These are phyloP conservation scores for Chenopodium album DNA, from an alignment of 148 eudicot species.

Conservation along the genomic window DNA sequence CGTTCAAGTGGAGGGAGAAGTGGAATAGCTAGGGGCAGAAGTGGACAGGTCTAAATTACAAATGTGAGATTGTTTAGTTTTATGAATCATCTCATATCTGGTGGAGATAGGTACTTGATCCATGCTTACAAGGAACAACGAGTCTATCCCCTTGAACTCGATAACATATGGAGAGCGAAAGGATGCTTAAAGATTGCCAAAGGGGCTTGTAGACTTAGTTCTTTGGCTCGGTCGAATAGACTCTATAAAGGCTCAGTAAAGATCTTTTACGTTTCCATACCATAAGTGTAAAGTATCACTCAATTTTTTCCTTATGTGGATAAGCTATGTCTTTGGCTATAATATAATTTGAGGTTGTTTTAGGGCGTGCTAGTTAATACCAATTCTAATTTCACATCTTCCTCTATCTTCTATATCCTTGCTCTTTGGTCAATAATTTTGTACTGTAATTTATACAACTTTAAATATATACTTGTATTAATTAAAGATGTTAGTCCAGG, in stretches of 20 bases:
- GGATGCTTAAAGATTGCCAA: slow-evolving; percentile 13
- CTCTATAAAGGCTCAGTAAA: slow-evolving; percentile 4
- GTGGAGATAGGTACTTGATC: slow-evolving; percentile 9
- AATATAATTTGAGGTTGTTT: slow-evolving; percentile 19
- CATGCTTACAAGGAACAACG: slow-evolving; percentile 4
- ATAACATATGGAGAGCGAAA: background rate
- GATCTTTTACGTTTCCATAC: background rate
- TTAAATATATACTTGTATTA: no score
- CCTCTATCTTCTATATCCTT: background rate
- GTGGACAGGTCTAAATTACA: slow-evolving; percentile 23
- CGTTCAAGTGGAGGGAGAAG: slow-evolving; percentile 48
- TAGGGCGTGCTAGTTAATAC: slow-evolving; percentile 4
- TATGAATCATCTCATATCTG: slow-evolving; percentile 2
- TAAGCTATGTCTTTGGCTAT: slow-evolving; percentile 7
- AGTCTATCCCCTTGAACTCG: slow-evolving; percentile 2
- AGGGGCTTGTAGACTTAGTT: background rate
- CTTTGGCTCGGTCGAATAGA: slow-evolving; percentile 9
- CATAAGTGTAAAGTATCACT: slow-evolving; percentile 10
- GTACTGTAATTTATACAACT: background rate
- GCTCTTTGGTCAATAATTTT: background rate
- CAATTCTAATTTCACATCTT: background rate
- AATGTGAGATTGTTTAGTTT: background rate
- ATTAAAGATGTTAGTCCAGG: background rate
- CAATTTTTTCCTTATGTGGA: background rate
- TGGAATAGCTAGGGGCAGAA: slow-evolving; percentile 20